Percentiles rank a stretch among this genome's conserved stretches.
Conservation (phyloP, 108 stramenopile genomes). For the Conticribra weissflogii region DNA sequence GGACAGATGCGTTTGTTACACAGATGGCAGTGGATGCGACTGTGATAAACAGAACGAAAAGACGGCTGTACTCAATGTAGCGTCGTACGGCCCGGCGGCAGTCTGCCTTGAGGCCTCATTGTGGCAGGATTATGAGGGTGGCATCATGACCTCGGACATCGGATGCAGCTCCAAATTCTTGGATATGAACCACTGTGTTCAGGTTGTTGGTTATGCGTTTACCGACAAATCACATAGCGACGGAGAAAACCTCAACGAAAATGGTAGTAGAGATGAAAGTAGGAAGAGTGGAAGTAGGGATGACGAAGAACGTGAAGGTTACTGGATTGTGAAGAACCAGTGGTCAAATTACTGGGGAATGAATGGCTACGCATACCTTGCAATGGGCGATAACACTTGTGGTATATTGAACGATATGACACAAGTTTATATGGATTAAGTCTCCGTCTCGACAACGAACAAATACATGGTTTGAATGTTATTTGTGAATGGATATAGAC, state of each 20-base stretch:
- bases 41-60: constrained; percentile 86
- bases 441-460: too few relatives aligned
- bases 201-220: constrained; percentile 88
- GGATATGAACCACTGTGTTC: constrained; percentile 87
- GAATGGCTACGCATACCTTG: constrained; percentile 86
- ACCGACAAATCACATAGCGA: constrained; percentile 33
- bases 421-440: constrained; percentile 48
- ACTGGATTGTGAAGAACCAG: constrained; percentile 92
- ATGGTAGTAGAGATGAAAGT: constrained; percentile 40
- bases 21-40: constrained; percentile 83
- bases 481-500: too few relatives aligned
- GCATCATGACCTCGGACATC: constrained; percentile 79
- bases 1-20: constrained; percentile 85
- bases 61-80: constrained; percentile 77
- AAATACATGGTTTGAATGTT: too few relatives aligned
- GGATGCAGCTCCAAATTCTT: constrained; percentile 75
- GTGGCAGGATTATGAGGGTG: constrained; percentile 86
- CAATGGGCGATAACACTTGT: constrained; percentile 90
- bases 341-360: constrained; percentile 86
- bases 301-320: constrained; percentile 61
- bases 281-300: constrained; percentile 49
- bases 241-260: constrained; percentile 27
- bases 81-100: constrained; percentile 84
- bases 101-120: constrained; percentile 84
- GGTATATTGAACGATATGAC: constrained; percentile 92